Evolutionary conservation across 306 rosid genomes (phyloP).

Genomic region (Hippophae rhamnoides): DNA sequence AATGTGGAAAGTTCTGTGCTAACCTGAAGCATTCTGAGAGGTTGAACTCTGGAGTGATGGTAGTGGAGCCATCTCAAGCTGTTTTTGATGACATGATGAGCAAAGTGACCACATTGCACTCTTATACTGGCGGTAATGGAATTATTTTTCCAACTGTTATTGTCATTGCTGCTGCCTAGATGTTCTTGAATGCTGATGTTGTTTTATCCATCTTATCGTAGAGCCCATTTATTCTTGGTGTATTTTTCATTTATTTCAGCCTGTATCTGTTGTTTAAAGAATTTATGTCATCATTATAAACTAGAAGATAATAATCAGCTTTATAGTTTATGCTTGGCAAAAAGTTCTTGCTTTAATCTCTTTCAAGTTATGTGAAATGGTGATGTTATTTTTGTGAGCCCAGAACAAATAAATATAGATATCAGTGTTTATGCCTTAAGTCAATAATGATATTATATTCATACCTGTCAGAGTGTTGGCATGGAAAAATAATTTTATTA

Average conservation of each 20-base stretch:
- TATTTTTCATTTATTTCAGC: neutral
- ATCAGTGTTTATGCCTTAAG: too few relatives aligned
- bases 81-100: conserved; percentile 86
- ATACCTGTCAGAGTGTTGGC: too few relatives aligned
- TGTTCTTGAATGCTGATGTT: neutral
- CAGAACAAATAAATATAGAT: too few relatives aligned
- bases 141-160: conserved; percentile 3
- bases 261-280: neutral
- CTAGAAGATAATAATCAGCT: too few relatives aligned
- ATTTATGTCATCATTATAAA: neutral
- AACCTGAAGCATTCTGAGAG: conserved; percentile 99
- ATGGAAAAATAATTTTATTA: too few relatives aligned
- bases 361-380: too few relatives aligned
- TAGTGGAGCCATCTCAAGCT: conserved; percentile 76
- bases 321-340: too few relatives aligned
- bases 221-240: neutral
- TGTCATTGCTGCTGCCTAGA: neutral
- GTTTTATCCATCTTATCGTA: neutral
- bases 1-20: conserved; percentile 89
- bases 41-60: conserved; percentile 97
- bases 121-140: conserved; percentile 83
- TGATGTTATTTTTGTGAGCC: too few relatives aligned
- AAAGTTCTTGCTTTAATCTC: too few relatives aligned
- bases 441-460: too few relatives aligned
- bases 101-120: conserved; percentile 56